A percentile compares a stretch with the other conserved stretches of the same genome.
phyloP scores from a whole-genome alignment of 768 basidiomycete species.

The Lepiota brunneoincarnata region DNA sequence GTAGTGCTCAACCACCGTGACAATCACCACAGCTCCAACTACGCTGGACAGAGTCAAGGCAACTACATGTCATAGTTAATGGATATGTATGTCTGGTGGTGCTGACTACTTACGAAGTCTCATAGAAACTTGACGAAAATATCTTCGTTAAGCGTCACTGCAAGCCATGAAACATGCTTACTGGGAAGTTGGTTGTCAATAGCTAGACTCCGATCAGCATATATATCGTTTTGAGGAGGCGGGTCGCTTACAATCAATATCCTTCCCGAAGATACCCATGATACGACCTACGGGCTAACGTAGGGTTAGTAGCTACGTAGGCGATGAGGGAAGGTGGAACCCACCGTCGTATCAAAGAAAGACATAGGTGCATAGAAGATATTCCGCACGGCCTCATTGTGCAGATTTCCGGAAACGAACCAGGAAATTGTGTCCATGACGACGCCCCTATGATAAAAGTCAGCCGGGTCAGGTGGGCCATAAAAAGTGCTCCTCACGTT shows the following conservation, averaged over 20 bases:
- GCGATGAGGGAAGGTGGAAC: not conserved
- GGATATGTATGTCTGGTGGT: not conserved
- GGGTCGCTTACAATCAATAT: slow-evolving; percentile 50
- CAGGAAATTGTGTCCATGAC: slow-evolving; percentile 55
- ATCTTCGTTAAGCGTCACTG: not conserved
- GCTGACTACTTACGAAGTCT: slow-evolving; percentile 44
- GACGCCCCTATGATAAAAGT: slow-evolving; percentile 37
- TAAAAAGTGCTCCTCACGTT: slow-evolving; percentile 34
- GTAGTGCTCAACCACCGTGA: slow-evolving; percentile 57
- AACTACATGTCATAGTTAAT: slow-evolving; percentile 29
- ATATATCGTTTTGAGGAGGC: not conserved
- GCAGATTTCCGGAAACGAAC: slow-evolving; percentile 61
- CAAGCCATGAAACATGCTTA: slow-evolving; percentile 21
- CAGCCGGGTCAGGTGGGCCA: not conserved
- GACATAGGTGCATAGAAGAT: slow-evolving; percentile 73
- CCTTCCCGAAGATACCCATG: slow-evolving; percentile 61
- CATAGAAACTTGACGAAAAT: slow-evolving; percentile 42
- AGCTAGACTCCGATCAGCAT: slow-evolving; percentile 27
- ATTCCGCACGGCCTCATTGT: slow-evolving; percentile 50
- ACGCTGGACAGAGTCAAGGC: slow-evolving; percentile 49
- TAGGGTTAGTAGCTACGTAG: not conserved
- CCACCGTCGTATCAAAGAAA: slow-evolving; percentile 71
- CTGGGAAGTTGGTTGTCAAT: slow-evolving; percentile 62
- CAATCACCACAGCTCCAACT: slow-evolving; percentile 49
- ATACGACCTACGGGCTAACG: slow-evolving; percentile 59